These are phyloP conservation scores for Przewalskia tangutica DNA, from an alignment of 257 asterid species.

Conservation along the genomic window DNA sequence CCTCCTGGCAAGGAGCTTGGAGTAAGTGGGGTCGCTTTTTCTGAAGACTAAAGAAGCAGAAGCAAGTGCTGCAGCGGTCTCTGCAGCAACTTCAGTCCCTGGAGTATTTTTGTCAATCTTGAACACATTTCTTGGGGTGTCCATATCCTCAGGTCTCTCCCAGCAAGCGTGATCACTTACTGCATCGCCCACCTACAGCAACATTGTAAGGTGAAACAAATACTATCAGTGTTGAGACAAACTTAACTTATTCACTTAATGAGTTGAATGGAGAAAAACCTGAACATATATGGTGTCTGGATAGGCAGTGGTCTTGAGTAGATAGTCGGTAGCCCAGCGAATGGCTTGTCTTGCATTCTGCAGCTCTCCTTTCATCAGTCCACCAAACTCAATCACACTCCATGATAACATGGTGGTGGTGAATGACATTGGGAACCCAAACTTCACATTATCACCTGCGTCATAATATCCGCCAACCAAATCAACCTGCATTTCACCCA, in stretches of 20 bases:
- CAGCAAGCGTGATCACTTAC: slow-evolving; percentile 72
- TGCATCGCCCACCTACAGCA: slow-evolving; percentile 71
- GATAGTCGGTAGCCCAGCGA: slow-evolving; percentile 81
- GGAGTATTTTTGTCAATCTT: slow-evolving; percentile 16
- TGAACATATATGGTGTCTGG: slow-evolving; percentile 75
- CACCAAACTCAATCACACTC: slow-evolving; percentile 93
- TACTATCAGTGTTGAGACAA: too few species aligned
- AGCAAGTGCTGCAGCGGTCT: slow-evolving; percentile 37
- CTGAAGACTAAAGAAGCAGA: slow-evolving; percentile 33
- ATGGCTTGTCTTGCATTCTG: slow-evolving; percentile 70
- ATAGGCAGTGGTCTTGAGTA: slow-evolving; percentile 81
- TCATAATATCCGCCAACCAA: slow-evolving; percentile 94
- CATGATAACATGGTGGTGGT: slow-evolving; percentile 94
- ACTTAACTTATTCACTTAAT: too few species aligned
- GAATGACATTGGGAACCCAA: slow-evolving; percentile 95
- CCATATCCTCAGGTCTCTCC: slow-evolving; percentile 67
- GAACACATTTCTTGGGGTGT: neutral
- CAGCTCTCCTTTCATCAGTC: slow-evolving; percentile 74
- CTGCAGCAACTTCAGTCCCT: slow-evolving; percentile 41
- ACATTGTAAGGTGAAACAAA: neutral
- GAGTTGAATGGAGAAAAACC: slow-evolving; percentile 21
- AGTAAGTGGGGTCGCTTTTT: slow-evolving; percentile 18
- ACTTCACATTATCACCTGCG: slow-evolving; percentile 95
- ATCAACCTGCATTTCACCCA: slow-evolving; percentile 62
- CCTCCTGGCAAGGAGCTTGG: slow-evolving; percentile 26